These are phyloP conservation scores for Amanita thiersii DNA, from an alignment of 768 basidiomycete genomes.

Conservation along the genomic window DNA sequence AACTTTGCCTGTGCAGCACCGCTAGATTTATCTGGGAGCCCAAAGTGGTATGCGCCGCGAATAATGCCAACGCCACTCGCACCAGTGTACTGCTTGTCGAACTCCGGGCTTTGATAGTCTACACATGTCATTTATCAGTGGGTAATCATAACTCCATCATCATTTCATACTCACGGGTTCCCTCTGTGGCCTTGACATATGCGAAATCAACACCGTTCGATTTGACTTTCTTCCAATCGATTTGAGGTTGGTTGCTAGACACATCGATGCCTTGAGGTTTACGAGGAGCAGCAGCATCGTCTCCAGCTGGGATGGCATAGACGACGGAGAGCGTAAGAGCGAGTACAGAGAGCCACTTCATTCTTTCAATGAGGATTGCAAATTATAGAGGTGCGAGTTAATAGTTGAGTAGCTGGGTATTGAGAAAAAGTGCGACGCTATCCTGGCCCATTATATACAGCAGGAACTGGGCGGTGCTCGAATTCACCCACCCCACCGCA, in stretches of 20 bases:
- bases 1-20: constrained; percentile 53
- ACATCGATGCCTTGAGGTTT: constrained; percentile 50
- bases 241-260: constrained; percentile 35
- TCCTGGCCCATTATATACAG: no score
- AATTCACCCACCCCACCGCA: no score
- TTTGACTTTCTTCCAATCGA: constrained; percentile 46
- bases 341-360: constrained; percentile 3
- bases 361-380: no score
- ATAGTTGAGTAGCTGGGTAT: background rate
- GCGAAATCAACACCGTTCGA: constrained; percentile 45
- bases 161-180: constrained; percentile 28
- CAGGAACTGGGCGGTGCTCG: no score
- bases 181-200: constrained; percentile 65
- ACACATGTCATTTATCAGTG: background rate
- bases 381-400: background rate
- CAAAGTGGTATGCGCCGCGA: constrained; percentile 55
- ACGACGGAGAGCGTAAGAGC: background rate
- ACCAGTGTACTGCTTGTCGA: constrained; percentile 43
- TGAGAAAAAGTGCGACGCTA: background rate
- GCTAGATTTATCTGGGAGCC: constrained; percentile 40
- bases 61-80: constrained; percentile 49
- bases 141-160: background rate
- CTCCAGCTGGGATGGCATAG: constrained; percentile 3
- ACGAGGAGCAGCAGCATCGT: constrained; percentile 21
- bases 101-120: constrained; percentile 33